Evolutionary conservation across 768 basidiomycete species (phyloP).

Genomic region (Auricularia sp.): DNA sequence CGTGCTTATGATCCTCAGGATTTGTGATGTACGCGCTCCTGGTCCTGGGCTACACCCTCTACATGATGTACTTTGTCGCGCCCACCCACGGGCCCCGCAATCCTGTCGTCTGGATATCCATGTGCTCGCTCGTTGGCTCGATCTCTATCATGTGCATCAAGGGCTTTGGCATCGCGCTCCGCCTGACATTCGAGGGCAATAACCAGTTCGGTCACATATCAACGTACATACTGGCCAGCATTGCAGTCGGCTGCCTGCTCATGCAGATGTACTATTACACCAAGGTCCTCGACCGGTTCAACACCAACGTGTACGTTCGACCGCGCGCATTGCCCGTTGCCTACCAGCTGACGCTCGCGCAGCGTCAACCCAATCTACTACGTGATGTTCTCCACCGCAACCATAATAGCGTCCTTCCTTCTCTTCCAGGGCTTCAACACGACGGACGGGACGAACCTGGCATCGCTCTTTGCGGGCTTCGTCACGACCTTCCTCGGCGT

Average conservation of each 20-base stretch:
- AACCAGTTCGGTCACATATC: conserved; percentile 38
- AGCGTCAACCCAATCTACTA: conserved; percentile 41
- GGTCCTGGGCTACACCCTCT: conserved; percentile 26
- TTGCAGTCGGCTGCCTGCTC: conserved; percentile 35
- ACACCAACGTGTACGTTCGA: conserved; percentile 31
- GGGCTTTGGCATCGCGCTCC: conserved; percentile 39
- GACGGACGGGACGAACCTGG: conserved; percentile 27
- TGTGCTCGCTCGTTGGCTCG: conserved; percentile 38
- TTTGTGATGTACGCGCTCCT: conserved; percentile 33
- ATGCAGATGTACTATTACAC: conserved; percentile 33
- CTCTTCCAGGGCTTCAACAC: conserved; percentile 41
- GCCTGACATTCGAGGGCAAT: conserved; percentile 31
- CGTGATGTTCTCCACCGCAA: conserved; percentile 36
- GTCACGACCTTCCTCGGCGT: conserved; percentile 39
- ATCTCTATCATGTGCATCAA: conserved; percentile 42
- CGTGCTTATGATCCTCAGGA: conserved; percentile 20
- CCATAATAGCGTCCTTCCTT: conserved; percentile 35
- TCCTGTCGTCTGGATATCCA: conserved; percentile 39
- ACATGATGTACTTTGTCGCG: conserved; percentile 34
- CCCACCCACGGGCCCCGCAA: conserved; percentile 34
- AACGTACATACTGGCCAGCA: conserved; percentile 36
- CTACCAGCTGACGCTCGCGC: not conserved
- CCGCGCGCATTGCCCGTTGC: not conserved
- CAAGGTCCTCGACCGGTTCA: conserved; percentile 35
- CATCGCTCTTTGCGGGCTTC: conserved; percentile 37